These are phyloP conservation scores for Penicillium cinerascens DNA, from an alignment of 495 filamentous ascomycete genomes.

Conservation along the genomic window DNA sequence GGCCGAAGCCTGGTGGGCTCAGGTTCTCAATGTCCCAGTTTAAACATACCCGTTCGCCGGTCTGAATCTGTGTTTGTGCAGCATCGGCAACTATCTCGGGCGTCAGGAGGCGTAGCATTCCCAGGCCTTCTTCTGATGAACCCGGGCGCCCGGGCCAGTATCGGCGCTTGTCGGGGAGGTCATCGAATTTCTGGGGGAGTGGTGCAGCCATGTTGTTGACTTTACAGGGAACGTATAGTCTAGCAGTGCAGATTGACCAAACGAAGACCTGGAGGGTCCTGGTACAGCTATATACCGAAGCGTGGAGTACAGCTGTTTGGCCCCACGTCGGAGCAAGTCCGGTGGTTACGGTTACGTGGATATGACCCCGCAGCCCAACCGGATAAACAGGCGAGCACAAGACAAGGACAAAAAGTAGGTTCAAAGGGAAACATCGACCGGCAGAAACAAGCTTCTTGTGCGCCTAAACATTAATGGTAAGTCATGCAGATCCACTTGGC, in stretches of 20 bases:
- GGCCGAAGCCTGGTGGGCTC: constrained; percentile 48
- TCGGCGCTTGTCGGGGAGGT: constrained; percentile 47
- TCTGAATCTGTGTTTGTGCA: constrained; percentile 45
- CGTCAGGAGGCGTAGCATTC: constrained; percentile 50
- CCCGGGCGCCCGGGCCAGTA: constrained; percentile 47
- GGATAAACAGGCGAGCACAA: background rate
- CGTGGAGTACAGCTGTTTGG: background rate
- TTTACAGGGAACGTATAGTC: constrained; percentile 1
- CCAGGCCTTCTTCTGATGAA: constrained; percentile 49
- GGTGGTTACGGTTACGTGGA: constrained; percentile 3
- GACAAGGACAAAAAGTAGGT: background rate
- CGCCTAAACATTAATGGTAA: no score
- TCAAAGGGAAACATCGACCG: background rate
- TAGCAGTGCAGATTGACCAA: background rate
- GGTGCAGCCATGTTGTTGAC: constrained; percentile 8
- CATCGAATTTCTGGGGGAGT: constrained; percentile 42
- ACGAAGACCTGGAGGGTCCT: no score
- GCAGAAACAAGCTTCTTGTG: no score
- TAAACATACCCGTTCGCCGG: constrained; percentile 47
- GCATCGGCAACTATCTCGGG: constrained; percentile 46
- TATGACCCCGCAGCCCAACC: constrained; percentile 9
- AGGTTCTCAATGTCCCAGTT: constrained; percentile 53
- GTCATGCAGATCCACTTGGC: background rate
- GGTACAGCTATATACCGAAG: background rate
- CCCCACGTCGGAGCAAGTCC: constrained; percentile 13